Evolutionary conservation across 352 stramenopile genomes (phyloP).

Genomic region (Plasmopara halstedii): DNA sequence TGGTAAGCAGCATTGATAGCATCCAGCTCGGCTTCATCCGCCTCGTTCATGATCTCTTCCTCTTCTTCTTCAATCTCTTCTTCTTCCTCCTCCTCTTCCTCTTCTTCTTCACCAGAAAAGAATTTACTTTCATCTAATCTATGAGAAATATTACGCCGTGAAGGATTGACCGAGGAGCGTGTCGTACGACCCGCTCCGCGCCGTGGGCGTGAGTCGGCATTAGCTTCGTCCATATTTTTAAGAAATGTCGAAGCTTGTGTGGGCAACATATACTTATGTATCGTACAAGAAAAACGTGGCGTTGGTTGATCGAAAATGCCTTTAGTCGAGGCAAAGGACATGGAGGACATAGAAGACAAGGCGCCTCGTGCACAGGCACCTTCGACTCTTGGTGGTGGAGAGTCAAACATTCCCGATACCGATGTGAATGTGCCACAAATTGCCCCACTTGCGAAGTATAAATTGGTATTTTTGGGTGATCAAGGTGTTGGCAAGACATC

Average conservation of each 20-base stretch:
- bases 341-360: conserved; percentile 16
- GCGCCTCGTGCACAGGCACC: conserved; percentile 3
- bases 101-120: conserved; percentile 35
- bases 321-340: conserved; percentile 18
- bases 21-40: conserved; percentile 31
- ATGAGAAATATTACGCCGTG: conserved; percentile 10
- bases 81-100: conserved; percentile 44
- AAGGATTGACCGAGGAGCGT: conserved; percentile 31
- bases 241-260: background rate
- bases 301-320: conserved; percentile 13
- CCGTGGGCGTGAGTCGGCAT: conserved; percentile 16
- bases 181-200: conserved; percentile 34
- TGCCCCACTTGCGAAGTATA: conserved; percentile 90
- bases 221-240: conserved; percentile 12
- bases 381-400: background rate
- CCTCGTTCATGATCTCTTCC: conserved; percentile 37
- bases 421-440: conserved; percentile 74
- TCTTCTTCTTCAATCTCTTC: conserved; percentile 52
- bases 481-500: conserved; percentile 99
- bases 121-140: conserved; percentile 7
- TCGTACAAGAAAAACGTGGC: conserved; percentile 1
- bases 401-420: conserved; percentile 12
- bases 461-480: conserved; percentile 92
- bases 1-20: conserved; percentile 18
- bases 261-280: background rate